Percentiles rank a stretch among this genome's conserved stretches.
phyloP scores from a whole-genome alignment of 2,329 filamentous ascomycete species.

The Beauveria brongniartii region DNA sequence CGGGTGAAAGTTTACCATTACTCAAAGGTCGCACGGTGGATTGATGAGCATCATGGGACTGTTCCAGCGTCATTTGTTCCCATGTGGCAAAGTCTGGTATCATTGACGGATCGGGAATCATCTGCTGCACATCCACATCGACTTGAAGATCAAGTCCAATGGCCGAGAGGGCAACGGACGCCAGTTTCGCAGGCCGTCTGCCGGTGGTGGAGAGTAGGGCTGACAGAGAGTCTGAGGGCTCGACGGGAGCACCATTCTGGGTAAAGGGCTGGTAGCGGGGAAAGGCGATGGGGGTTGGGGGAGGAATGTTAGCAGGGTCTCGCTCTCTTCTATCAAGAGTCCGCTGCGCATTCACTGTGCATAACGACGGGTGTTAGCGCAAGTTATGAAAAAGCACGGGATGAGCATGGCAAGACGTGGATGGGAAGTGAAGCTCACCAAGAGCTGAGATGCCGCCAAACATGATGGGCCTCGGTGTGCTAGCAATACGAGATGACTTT shows the following conservation, averaged over 20 bases:
- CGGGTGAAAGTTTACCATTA: constrained; percentile 48
- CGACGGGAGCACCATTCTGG: constrained; percentile 21
- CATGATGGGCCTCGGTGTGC: not conserved
- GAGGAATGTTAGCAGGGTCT: constrained; percentile 45
- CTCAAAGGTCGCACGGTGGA: constrained; percentile 40
- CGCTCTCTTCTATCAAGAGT: constrained; percentile 26
- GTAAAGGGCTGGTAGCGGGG: constrained; percentile 37
- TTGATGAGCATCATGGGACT: constrained; percentile 40
- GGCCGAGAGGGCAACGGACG: constrained; percentile 44
- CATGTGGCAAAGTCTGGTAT: constrained; percentile 47
- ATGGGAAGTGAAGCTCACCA: not conserved
- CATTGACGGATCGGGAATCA: constrained; percentile 46
- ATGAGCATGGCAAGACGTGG: not conserved
- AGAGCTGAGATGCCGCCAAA: constrained; percentile 1
- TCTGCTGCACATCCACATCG: constrained; percentile 37
- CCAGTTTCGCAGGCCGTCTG: constrained; percentile 32
- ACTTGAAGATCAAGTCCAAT: constrained; percentile 48
- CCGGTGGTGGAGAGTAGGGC: constrained; percentile 45
- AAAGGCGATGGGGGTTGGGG: constrained; percentile 46
- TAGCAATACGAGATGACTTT: not conserved
- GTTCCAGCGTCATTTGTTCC: constrained; percentile 40
- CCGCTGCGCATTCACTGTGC: not conserved
- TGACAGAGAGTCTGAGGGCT: constrained; percentile 33
- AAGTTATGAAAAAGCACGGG: not conserved
- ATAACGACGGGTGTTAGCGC: not conserved